These are phyloP conservation scores for Teratosphaeria zuluensis DNA, from an alignment of 2,329 filamentous ascomycete genomes.

Conservation along the genomic window DNA sequence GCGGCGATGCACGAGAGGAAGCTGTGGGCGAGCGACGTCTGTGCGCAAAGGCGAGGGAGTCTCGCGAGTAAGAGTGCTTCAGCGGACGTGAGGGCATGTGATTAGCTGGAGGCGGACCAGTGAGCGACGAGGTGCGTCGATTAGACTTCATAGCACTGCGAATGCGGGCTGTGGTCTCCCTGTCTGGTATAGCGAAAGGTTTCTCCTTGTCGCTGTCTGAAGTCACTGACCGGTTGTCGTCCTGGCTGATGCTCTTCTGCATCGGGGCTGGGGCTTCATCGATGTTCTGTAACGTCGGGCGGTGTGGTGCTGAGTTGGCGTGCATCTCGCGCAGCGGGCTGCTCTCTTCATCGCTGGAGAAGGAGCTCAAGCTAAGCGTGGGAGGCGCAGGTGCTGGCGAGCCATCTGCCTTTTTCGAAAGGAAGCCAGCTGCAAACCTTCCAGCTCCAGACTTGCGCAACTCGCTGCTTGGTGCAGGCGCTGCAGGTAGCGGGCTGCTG, in stretches of 20 bases:
- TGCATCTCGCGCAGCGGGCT: constrained; percentile 39
- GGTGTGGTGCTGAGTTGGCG: constrained; percentile 28
- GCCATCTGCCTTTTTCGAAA: constrained; percentile 61
- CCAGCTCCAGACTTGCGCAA: constrained; percentile 39
- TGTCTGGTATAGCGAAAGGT: constrained; percentile 15
- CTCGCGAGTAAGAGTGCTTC: constrained; percentile 21
- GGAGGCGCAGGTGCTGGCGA: constrained; percentile 47
- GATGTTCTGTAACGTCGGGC: not conserved
- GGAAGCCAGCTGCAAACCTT: constrained; percentile 81
- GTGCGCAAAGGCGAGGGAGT: constrained; percentile 29
- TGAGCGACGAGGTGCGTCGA: constrained; percentile 27
- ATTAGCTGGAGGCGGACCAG: constrained; percentile 17
- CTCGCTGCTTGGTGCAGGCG: constrained; percentile 48
- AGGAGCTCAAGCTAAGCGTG: constrained; percentile 48
- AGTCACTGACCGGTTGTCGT: constrained; percentile 22
- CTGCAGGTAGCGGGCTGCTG: constrained; percentile 49
- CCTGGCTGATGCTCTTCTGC: constrained; percentile 20
- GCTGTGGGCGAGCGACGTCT: constrained; percentile 47
- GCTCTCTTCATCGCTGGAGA: constrained; percentile 42
- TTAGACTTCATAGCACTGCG: constrained; percentile 43
- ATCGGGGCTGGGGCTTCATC: not conserved
- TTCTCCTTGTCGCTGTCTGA: constrained; percentile 16
- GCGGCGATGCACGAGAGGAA: constrained; percentile 32
- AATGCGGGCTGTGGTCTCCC: constrained; percentile 17
- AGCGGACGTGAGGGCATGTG: not conserved